Evolutionary conservation across 805 yeast genomes (phyloP), one percentile per base, ranked within the genome.

Genomic region (Vanderwaltozyma tropicalis): DNA sequence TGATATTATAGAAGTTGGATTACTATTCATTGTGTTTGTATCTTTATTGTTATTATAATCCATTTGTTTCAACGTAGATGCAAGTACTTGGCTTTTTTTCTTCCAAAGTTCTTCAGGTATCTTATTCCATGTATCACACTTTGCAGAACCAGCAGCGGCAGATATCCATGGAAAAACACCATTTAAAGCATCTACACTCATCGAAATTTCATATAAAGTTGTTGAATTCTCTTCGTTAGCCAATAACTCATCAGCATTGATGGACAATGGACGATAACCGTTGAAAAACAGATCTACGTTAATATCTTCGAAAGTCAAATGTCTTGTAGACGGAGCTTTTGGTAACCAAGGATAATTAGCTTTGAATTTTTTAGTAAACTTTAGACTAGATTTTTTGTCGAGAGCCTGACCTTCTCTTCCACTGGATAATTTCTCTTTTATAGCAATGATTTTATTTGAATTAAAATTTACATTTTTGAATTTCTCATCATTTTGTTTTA

Each of bases 111-210:
- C 55, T 40, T 53, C 48, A 21, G 65, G 66, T 14, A 58, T 37
- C 21, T 46, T 48, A 22, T 57, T 58, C 62, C 62, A 59, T 35
- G 56, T 62, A 13, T 47, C 47, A 37, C 53, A 62, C 11, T 43
- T 43, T 38, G 61, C 64, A 8, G 55, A 35, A 1, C 66, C 66
- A 1, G 64, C 50, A 1, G 66, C 64, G 12, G 66, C 59, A 35
- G 53, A 52, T 13, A 50, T 44, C 66, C 66, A 62, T 6, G 58
- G 52, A 3, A 57, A 48, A 35, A 42, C 53, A 41, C 43, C 52
- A 38, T 43, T 47, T n/a, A 37, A 44, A 28, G 49, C 51, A 30
- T 35, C 38, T 16, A 35, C 5, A 4, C 46, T 41, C 61, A 63
- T 41, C 28, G 56, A 47, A 50, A 52, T 40, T 41, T 53, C 50